Evolutionary conservation across 305 asterid genomes (phyloP).

Genomic region (Ilex paraguariensis): DNA sequence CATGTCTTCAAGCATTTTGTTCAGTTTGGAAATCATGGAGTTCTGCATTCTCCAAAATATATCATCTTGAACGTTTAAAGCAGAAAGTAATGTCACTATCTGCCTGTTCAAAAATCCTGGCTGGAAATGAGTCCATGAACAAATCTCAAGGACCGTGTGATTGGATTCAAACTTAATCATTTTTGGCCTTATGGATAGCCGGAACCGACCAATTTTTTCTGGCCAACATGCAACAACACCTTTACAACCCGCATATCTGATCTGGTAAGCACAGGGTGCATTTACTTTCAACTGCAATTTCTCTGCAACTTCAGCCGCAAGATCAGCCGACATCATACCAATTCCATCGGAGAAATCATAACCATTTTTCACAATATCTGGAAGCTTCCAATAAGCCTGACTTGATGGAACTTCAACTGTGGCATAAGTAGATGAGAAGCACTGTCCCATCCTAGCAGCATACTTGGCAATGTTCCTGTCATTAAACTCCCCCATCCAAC

Average conservation of each 20-base stretch:
- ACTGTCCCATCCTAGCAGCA: conserved; percentile 95
- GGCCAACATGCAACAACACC: conserved; percentile 94
- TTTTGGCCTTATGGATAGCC: conserved; percentile 56
- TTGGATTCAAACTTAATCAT: conserved; percentile 74
- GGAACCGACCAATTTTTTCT: conserved; percentile 25
- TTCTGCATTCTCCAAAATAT: conserved; percentile 82
- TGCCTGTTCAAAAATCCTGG: conserved; percentile 91
- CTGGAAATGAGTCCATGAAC: conserved; percentile 88
- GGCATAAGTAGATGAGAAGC: conserved; percentile 94
- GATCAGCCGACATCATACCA: conserved; percentile 66
- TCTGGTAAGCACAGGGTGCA: conserved; percentile 87
- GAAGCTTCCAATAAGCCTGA: conserved; percentile 30
- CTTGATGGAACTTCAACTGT: conserved; percentile 57
- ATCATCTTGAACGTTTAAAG: conserved; percentile 54
- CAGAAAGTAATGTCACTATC: conserved; percentile 79
- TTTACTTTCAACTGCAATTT: conserved; percentile 48
- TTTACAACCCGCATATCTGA: conserved; percentile 81
- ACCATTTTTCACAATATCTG: conserved; percentile 54
- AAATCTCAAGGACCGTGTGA: conserved; percentile 78
- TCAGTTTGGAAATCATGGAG: conserved; percentile 56
- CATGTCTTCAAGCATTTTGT: conserved; percentile 56
- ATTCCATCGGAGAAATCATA: conserved; percentile 88
- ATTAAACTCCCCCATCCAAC: conserved; percentile 81
- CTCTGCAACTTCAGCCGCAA: conserved; percentile 74
- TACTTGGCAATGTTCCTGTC: conserved; percentile 68